These are phyloP conservation scores for Pleurostoma richardsiae DNA, from an alignment of 2,329 filamentous ascomycete genomes.

Conservation along the genomic window DNA sequence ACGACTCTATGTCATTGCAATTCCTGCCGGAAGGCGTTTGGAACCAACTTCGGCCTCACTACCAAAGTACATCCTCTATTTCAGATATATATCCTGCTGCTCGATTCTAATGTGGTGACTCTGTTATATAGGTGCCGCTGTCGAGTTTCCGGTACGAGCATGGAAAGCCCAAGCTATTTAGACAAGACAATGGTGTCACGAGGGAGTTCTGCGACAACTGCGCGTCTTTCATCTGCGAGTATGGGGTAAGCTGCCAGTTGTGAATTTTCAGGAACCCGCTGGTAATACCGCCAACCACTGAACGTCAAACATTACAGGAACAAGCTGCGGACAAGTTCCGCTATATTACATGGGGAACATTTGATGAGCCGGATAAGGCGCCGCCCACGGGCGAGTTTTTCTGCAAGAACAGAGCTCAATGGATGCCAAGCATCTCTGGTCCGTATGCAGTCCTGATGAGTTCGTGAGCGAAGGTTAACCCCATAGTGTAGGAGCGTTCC, in stretches of 20 bases:
- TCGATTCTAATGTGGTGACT: too few relatives aligned
- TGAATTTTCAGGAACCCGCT: too few relatives aligned
- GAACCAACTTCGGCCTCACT: conserved; percentile 25
- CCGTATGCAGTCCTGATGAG: conserved; percentile 9
- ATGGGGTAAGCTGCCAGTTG: conserved; percentile 15
- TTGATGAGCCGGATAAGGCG: conserved; percentile 41
- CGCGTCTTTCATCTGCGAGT: conserved; percentile 25
- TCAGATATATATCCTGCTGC: too few relatives aligned
- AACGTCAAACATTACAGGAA: conserved; percentile 15
- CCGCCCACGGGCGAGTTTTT: conserved; percentile 53
- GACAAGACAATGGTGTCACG: conserved; percentile 23
- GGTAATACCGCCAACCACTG: not conserved
- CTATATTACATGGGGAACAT: conserved; percentile 39
- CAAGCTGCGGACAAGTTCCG: conserved; percentile 37
- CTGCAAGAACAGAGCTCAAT: conserved; percentile 37
- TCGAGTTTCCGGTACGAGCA: conserved; percentile 17
- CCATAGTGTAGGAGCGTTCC: conserved; percentile 30
- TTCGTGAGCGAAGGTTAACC: not conserved
- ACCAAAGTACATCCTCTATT: conserved; percentile 12
- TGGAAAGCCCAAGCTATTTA: conserved; percentile 18
- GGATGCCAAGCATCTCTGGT: conserved; percentile 46
- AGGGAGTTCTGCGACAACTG: conserved; percentile 25
- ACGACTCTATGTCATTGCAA: conserved; percentile 26
- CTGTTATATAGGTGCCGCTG: conserved; percentile 13
- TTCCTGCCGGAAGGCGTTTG: conserved; percentile 25